A percentile compares a stretch with the other conserved stretches of the same genome.
These are phyloP conservation scores for Paraphaeosphaeria sporulosa DNA, from an alignment of 2,329 filamentous ascomycete genomes.

Conservation along the genomic window DNA sequence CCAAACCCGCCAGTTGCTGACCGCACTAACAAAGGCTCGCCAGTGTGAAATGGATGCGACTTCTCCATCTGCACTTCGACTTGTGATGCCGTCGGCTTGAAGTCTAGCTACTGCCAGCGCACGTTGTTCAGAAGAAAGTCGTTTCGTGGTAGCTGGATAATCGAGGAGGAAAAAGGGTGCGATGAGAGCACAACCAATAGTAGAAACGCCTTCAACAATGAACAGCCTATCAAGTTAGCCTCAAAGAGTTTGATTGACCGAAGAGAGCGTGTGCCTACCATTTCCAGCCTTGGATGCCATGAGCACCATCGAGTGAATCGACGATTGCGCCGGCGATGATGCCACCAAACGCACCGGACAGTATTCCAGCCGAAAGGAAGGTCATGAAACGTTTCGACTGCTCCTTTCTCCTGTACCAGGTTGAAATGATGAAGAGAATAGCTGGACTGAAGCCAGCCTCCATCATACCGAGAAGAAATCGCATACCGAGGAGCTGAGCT, in stretches of 20 bases:
- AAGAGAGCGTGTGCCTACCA: constrained; percentile 19
- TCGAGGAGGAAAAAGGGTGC: constrained; percentile 35
- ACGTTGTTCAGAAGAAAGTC: constrained; percentile 55
- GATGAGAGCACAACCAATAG: constrained; percentile 28
- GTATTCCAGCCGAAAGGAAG: constrained; percentile 31
- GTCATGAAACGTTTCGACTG: constrained; percentile 38
- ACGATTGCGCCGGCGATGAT: constrained; percentile 32
- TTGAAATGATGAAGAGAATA: constrained; percentile 35
- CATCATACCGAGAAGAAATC: constrained; percentile 34
- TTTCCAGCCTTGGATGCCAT: constrained; percentile 31
- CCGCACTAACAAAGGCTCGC: constrained; percentile 29
- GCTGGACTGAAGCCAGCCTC: constrained; percentile 35
- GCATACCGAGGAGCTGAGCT: constrained; percentile 30
- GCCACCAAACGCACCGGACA: constrained; percentile 33
- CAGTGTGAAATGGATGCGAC: constrained; percentile 28
- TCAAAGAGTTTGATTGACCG: background rate
- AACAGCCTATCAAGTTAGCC: constrained; percentile 25
- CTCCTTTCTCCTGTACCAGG: constrained; percentile 34
- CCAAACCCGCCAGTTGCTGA: constrained; percentile 34
- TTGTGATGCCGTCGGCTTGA: constrained; percentile 34
- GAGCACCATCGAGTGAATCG: constrained; percentile 25
- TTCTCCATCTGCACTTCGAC: constrained; percentile 26
- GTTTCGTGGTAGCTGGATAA: constrained; percentile 47
- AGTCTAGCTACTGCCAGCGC: constrained; percentile 40
- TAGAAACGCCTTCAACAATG: constrained; percentile 35